A percentile compares a stretch with the other conserved stretches of the same genome.
Evolutionary conservation across 106 monocot species (phyloP).

Genomic region (Platanthera zijinensis): DNA sequence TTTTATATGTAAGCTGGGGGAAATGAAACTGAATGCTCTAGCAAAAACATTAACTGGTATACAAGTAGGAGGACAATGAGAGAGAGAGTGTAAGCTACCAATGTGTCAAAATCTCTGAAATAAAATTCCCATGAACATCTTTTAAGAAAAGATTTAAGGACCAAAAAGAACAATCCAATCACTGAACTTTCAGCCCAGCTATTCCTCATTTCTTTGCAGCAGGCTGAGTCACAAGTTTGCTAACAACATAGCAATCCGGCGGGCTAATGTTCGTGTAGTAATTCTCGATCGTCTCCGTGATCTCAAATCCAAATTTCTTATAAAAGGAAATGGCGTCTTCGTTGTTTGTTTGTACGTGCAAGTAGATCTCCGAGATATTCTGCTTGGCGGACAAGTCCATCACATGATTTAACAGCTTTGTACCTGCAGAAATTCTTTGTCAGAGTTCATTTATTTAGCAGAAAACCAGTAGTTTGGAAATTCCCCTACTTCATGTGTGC

Average conservation of each 20-base stretch:
- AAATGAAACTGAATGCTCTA: no score
- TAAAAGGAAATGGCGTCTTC: constrained; percentile 88
- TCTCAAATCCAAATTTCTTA: constrained; percentile 92
- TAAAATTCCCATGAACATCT: not conserved
- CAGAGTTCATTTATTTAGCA: not conserved
- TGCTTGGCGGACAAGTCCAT: constrained; percentile 63
- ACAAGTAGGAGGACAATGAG: not conserved
- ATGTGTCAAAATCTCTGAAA: not conserved
- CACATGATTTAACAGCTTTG: constrained; percentile 71
- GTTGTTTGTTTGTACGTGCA: constrained; percentile 95
- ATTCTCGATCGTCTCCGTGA: constrained; percentile 81
- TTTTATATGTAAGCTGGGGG: no score
- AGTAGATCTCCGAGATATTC: constrained; percentile 78
- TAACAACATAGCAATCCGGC: constrained; percentile 91
- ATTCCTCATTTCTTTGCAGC: constrained; percentile 55
- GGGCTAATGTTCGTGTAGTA: constrained; percentile 86
- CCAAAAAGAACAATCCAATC: not conserved
- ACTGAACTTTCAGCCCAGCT: constrained; percentile 1
- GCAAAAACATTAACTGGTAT: no score
- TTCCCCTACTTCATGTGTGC: no score
- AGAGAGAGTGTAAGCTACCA: not conserved
- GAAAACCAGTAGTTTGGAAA: not conserved
- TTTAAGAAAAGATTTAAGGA: not conserved
- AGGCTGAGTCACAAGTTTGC: constrained; percentile 35
- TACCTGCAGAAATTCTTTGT: constrained; percentile 40